Conservation (phyloP, 2,329 filamentous ascomycete species). For the Cytospora schulzeri region DNA sequence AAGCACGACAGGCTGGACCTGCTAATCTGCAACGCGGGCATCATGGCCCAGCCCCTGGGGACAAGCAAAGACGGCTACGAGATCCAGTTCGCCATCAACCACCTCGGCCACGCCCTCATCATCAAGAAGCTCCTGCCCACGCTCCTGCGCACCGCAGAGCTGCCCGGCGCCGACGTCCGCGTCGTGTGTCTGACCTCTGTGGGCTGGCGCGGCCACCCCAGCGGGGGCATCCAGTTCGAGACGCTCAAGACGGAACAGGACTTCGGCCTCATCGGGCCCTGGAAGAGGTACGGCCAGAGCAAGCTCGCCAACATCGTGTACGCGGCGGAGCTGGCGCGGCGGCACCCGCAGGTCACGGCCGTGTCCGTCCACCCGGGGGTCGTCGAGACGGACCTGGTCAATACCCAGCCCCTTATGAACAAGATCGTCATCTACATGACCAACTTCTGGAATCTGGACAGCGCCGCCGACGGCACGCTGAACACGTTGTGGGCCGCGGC, state of each 20-base stretch:
- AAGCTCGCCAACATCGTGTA: conserved; percentile 50
- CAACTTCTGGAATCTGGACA: not conserved
- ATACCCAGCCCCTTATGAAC: not conserved
- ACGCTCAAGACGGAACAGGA: conserved; percentile 28
- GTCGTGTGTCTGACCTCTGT: conserved; percentile 36
- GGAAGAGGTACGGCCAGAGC: conserved; percentile 46
- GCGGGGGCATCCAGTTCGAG: conserved; percentile 33
- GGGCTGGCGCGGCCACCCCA: conserved; percentile 34
- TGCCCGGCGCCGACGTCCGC: conserved; percentile 31
- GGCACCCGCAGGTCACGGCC: conserved; percentile 41
- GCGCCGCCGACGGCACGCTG: not conserved
- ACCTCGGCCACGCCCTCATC: conserved; percentile 46
- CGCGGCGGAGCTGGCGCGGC: conserved; percentile 39
- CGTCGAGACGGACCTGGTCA: conserved; percentile 38
- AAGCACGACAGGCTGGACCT: conserved; percentile 36
- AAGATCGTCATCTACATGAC: not conserved
- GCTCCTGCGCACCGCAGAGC: conserved; percentile 36
- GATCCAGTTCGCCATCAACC: conserved; percentile 43
- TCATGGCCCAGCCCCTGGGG: conserved; percentile 39
- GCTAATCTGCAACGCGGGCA: conserved; percentile 38
- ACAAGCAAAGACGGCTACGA: conserved; percentile 42
- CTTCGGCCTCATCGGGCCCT: conserved; percentile 12
- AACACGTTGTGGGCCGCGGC: not conserved
- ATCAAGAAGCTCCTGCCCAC: conserved; percentile 43
- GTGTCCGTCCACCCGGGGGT: conserved; percentile 45